Evolutionary conservation across 257 asterid genomes (phyloP).

Genomic region (Penstemon davidsonii): DNA sequence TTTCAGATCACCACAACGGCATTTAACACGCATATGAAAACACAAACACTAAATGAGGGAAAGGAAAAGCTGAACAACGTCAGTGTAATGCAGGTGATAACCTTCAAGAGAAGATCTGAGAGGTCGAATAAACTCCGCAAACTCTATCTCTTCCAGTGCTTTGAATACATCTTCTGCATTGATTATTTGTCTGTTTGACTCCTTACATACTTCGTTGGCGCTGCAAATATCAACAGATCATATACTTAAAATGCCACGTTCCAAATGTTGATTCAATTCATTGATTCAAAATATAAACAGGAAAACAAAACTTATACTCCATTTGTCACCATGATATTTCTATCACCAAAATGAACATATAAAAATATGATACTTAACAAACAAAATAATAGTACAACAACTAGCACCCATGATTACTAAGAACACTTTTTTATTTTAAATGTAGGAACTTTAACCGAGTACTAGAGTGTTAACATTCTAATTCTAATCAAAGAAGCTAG

Average conservation of each 20-base stretch:
- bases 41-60: constrained; percentile 4
- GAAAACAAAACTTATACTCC: not conserved
- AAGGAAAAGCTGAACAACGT: constrained; percentile 2
- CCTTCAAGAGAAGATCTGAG: constrained; percentile 89
- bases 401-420: no score
- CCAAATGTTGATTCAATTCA: constrained; percentile 2
- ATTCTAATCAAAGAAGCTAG: no score
- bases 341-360: no score
- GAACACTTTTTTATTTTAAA: no score
- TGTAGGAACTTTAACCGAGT: no score
- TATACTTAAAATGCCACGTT: not conserved
- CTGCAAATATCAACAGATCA: constrained; percentile 35
- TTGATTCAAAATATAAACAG: not conserved
- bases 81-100: constrained; percentile 23
- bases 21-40: not conserved
- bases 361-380: not conserved
- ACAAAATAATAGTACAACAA: not conserved
- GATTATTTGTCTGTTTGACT: constrained; percentile 77
- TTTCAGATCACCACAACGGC: not conserved
- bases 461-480: no score
- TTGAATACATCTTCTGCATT: constrained; percentile 91
- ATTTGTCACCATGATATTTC: no score
- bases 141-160: constrained; percentile 92
- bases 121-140: constrained; percentile 71
- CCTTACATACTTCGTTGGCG: constrained; percentile 87